Conservation (phyloP, 257 asterid species). For the Linaria vulgaris region DNA sequence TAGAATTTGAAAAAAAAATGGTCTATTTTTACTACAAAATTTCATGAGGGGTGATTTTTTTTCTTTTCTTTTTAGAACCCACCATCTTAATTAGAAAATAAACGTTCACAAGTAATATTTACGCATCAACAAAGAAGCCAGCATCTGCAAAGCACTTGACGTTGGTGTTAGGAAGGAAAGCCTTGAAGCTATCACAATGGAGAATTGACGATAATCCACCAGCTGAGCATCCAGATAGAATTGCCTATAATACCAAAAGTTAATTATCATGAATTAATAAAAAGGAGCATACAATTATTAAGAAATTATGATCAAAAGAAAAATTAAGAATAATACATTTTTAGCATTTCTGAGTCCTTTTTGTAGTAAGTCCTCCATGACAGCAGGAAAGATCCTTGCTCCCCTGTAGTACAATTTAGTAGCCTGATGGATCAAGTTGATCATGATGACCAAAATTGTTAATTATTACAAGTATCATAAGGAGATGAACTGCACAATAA, state of each 20-base stretch:
- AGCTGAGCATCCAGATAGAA: conserved; percentile 87
- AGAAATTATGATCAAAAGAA: background rate
- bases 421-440: background rate
- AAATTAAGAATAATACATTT: background rate
- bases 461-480: no score
- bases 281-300: no score
- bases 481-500: no score
- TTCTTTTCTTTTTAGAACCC: no score
- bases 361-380: conserved; percentile 4
- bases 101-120: no score
- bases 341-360: conserved; percentile 10
- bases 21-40: background rate
- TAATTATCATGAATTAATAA: background rate
- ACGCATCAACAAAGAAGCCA: conserved; percentile 76
- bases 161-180: conserved; percentile 59
- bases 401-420: conserved; percentile 14
- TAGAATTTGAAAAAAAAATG: background rate
- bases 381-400: conserved; percentile 20
- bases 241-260: conserved; percentile 45
- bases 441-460: no score
- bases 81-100: no score
- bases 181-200: conserved; percentile 70
- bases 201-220: conserved; percentile 78
- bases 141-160: conserved; percentile 88
- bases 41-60: background rate